Conservation (phyloP, 768 basidiomycete species). For the Trametopsis cervina region DNA sequence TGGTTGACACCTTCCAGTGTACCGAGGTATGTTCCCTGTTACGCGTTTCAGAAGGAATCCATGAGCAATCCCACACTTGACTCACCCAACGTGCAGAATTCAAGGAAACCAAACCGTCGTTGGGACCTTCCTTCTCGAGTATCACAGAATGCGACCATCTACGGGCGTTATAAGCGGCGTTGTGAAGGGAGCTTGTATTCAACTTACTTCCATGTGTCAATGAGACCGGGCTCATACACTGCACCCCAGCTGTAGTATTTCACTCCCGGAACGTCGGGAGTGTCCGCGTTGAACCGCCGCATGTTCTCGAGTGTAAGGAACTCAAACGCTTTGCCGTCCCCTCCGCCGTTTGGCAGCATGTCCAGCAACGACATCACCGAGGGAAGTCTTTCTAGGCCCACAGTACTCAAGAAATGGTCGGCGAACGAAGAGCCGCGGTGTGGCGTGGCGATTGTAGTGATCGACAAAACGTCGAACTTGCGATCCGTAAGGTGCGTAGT, state of each 20-base stretch:
- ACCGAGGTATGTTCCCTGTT: slow-evolving; percentile 87
- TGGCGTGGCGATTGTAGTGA: slow-evolving; percentile 94
- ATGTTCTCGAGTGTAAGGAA: slow-evolving; percentile 81
- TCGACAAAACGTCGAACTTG: slow-evolving; percentile 73
- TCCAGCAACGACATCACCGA: slow-evolving; percentile 71
- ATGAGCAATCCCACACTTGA: background rate
- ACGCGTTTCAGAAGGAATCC: background rate
- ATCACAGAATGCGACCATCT: slow-evolving; percentile 76
- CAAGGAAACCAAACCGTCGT: slow-evolving; percentile 90
- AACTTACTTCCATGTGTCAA: slow-evolving; percentile 79
- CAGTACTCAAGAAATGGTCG: slow-evolving; percentile 74
- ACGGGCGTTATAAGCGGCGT: background rate
- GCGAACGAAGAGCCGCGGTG: slow-evolving; percentile 94
- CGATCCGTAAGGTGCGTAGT: slow-evolving; percentile 75
- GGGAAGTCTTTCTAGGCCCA: slow-evolving; percentile 63
- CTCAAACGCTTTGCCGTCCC: slow-evolving; percentile 92
- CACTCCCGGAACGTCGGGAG: slow-evolving; percentile 71
- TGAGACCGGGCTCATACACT: slow-evolving; percentile 76
- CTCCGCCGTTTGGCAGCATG: slow-evolving; percentile 84
- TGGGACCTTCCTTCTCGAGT: slow-evolving; percentile 81
- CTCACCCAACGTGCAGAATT: slow-evolving; percentile 79
- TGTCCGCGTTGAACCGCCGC: slow-evolving; percentile 82
- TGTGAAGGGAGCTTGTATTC: background rate
- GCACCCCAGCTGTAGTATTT: slow-evolving; percentile 97
- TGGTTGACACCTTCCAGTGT: slow-evolving; percentile 89